A percentile compares a stretch with the other conserved stretches of the same genome.
Evolutionary conservation across 1,284 basidiomycete species (phyloP).

Genomic region (Phylloboletellus chloephorus): DNA sequence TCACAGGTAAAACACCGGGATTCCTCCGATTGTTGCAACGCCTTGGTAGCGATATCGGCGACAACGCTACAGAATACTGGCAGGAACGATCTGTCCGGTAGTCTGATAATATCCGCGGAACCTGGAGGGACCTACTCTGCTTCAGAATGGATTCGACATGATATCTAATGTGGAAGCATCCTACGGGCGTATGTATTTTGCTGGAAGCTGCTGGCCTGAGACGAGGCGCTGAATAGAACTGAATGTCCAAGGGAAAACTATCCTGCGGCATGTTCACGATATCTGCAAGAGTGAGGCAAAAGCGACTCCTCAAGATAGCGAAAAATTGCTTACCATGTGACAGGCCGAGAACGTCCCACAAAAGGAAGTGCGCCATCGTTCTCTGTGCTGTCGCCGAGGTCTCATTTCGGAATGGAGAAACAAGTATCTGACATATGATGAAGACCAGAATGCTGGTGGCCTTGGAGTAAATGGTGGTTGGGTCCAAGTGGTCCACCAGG

Average conservation of each 20-base stretch:
- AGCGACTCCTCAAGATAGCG: not conserved
- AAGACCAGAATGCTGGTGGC: constrained; percentile 33
- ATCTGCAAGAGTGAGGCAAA: constrained; percentile 28
- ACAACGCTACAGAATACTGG: constrained; percentile 44
- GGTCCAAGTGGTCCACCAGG: constrained; percentile 36
- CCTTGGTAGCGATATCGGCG: constrained; percentile 39
- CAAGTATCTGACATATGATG: constrained; percentile 39
- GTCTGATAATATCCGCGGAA: constrained; percentile 32
- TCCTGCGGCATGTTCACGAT: constrained; percentile 31
- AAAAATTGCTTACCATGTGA: constrained; percentile 37
- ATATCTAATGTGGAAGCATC: constrained; percentile 7
- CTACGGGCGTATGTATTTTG: constrained; percentile 28
- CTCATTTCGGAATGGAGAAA: constrained; percentile 31
- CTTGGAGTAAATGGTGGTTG: constrained; percentile 36
- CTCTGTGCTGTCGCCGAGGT: constrained; percentile 35
- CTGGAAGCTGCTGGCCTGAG: constrained; percentile 16
- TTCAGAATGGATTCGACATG: constrained; percentile 16
- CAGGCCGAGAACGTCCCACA: constrained; percentile 41
- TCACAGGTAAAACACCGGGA: constrained; percentile 48
- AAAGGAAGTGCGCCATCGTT: constrained; percentile 39
- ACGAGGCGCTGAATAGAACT: constrained; percentile 23
- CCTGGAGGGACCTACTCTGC: constrained; percentile 22
- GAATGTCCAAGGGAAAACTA: constrained; percentile 33
- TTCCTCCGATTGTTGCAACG: constrained; percentile 38
- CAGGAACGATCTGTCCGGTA: constrained; percentile 37